These are phyloP conservation scores for Tagetes erecta DNA, from an alignment of 129 eudicot species.

Conservation along the genomic window DNA sequence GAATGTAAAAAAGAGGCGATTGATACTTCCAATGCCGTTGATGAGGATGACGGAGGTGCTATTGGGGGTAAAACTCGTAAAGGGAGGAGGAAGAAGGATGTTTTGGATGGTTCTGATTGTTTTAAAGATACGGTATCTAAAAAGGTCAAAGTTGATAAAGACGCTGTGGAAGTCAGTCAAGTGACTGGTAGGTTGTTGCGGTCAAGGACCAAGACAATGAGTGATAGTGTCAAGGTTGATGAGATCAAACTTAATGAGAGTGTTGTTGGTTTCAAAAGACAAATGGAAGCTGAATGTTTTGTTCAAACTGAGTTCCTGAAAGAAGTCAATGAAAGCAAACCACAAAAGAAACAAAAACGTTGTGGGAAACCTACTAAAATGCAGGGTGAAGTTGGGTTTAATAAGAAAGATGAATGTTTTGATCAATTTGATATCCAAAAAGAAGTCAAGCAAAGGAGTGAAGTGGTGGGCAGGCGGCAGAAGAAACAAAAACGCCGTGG, in stretches of 20 bases:
- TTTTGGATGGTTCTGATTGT: slow-evolving; percentile 30
- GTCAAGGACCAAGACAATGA: slow-evolving; percentile 47
- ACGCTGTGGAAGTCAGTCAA: slow-evolving; percentile 17
- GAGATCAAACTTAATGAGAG: slow-evolving; percentile 32
- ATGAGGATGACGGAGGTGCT: slow-evolving; percentile 7
- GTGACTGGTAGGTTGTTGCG: slow-evolving; percentile 58
- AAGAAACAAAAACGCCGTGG: slow-evolving; percentile 48
- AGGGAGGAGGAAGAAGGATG: slow-evolving; percentile 55
- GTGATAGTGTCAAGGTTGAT: slow-evolving; percentile 38
- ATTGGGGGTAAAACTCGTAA: slow-evolving; percentile 3
- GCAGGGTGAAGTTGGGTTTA: slow-evolving; percentile 15
- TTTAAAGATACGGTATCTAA: slow-evolving; percentile 16
- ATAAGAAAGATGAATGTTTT: slow-evolving; percentile 39
- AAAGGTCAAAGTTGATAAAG: slow-evolving; percentile 30
- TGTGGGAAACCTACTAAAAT: slow-evolving; percentile 65
- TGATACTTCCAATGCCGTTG: slow-evolving; percentile 1
- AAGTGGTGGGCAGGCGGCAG: slow-evolving; percentile 1
- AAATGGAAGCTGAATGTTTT: slow-evolving; percentile 40
- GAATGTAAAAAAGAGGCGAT: background rate
- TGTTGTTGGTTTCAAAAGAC: slow-evolving; percentile 30
- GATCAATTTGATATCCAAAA: slow-evolving; percentile 28
- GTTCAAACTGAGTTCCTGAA: slow-evolving; percentile 29
- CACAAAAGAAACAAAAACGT: slow-evolving; percentile 34
- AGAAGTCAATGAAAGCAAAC: slow-evolving; percentile 19
- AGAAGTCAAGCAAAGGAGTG: slow-evolving; percentile 12